phyloP scores from a whole-genome alignment of 2,329 filamentous ascomycete species.

The Curvularia lunata region DNA sequence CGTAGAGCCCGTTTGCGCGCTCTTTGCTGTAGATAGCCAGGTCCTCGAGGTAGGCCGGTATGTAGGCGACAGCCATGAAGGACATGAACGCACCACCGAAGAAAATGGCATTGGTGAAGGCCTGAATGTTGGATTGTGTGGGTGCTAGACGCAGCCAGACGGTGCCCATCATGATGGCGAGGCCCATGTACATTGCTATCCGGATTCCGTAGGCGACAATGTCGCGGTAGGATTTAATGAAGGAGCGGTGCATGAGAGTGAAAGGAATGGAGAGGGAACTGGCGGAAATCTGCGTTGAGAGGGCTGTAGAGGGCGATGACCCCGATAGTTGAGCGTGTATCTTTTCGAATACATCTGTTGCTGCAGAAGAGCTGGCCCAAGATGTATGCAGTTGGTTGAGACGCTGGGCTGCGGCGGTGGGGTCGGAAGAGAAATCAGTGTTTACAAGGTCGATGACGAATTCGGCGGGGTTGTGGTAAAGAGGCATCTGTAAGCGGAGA shows the following conservation, averaged over 20 bases:
- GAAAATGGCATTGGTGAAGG: conserved; percentile 80
- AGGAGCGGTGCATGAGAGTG: conserved; percentile 76
- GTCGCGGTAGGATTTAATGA: conserved; percentile 84
- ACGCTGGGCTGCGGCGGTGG: conserved; percentile 55
- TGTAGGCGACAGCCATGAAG: conserved; percentile 73
- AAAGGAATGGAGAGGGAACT: conserved; percentile 60
- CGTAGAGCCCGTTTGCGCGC: conserved; percentile 80
- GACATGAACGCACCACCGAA: conserved; percentile 61
- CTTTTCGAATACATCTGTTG: conserved; percentile 25
- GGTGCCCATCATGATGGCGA: conserved; percentile 87
- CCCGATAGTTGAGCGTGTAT: not conserved
- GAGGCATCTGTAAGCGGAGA: conserved; percentile 59
- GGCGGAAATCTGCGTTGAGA: conserved; percentile 42
- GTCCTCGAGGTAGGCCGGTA: conserved; percentile 83
- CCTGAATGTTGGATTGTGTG: conserved; percentile 75
- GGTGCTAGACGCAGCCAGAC: conserved; percentile 78
- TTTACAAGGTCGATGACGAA: conserved; percentile 80
- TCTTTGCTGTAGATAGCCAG: conserved; percentile 76
- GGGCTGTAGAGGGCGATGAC: not conserved
- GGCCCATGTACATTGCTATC: conserved; percentile 78
- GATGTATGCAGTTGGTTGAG: conserved; percentile 61
- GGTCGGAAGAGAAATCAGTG: conserved; percentile 70
- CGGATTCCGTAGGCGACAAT: conserved; percentile 84
- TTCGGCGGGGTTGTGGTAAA: conserved; percentile 79
- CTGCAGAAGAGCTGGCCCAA: conserved; percentile 61